These are phyloP conservation scores for Phaeodactylum tricornutum DNA, from an alignment of 108 stramenopile genomes.

Conservation along the genomic window DNA sequence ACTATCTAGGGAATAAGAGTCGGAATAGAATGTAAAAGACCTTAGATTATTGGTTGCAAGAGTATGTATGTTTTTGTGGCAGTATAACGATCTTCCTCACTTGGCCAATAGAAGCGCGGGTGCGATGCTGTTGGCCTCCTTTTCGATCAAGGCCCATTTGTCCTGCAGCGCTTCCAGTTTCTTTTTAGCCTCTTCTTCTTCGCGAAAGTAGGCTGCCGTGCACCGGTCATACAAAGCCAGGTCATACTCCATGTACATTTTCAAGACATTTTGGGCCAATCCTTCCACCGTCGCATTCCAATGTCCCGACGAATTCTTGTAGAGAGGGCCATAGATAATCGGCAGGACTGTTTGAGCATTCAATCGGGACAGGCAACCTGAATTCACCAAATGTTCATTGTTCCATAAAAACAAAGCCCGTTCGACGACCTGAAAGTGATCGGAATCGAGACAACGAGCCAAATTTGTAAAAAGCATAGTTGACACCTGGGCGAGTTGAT, in stretches of 20 bases:
- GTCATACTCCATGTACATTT: constrained; percentile 95
- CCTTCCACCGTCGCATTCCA: constrained; percentile 99
- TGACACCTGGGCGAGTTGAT: constrained; percentile 80
- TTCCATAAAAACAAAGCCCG: constrained; percentile 98
- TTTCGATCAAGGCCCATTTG: constrained; percentile 68
- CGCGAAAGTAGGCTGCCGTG: constrained; percentile 69
- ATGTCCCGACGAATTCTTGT: constrained; percentile 90
- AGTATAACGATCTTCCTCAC: constrained; percentile 1
- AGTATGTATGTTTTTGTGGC: too few relatives aligned
- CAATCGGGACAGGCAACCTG: constrained; percentile 68
- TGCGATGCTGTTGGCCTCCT: constrained; percentile 21
- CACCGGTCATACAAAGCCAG: constrained; percentile 81
- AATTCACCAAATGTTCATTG: constrained; percentile 92
- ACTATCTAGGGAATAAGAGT: too few relatives aligned
- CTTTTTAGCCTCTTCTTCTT: constrained; percentile 85
- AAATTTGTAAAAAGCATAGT: constrained; percentile 84
- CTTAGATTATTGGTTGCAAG: too few relatives aligned
- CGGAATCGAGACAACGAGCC: constrained; percentile 85
- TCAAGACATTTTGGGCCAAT: constrained; percentile 92
- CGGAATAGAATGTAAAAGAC: too few relatives aligned
- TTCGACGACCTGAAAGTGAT: constrained; percentile 97
- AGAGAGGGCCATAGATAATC: constrained; percentile 90
- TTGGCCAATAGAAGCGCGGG: constrained; percentile 11
- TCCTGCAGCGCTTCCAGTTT: constrained; percentile 66
- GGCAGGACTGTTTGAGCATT: constrained; percentile 89